Evolutionary conservation across 208 protist species (phyloP), one percentile per base, ranked within the genome.

Genomic region (Cochliopodium minus): DNA sequence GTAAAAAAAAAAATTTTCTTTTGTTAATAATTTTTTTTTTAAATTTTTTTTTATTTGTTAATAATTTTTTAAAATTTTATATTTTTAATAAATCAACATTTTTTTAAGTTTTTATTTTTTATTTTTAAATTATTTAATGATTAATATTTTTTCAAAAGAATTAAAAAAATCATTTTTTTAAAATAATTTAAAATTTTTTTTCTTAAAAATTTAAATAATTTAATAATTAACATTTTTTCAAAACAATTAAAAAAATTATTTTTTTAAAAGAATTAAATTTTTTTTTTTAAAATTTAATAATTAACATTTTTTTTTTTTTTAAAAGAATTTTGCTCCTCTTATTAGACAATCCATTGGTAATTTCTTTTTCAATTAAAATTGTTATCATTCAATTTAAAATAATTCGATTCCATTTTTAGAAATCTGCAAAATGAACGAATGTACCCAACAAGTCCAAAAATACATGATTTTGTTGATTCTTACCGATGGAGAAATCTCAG

Each of bases 401-500:
- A 23, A 23, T 17, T 13, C 48, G 2, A 15, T 28, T 26, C 11
- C 0, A 26, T 26, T 28, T 1, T 10, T 30, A 6, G 4, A 17
- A 2, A 32, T 28, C 11, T n/a, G 23, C 0, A 13, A 7, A 23
- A 47, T 47, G 20, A n/a, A n/a, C n/a, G 42, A 47, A 29, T 7
- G 15, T 11, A 47, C 23, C 22, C 42, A 47, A 33, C 17, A 53
- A 29, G 23, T 28, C 15, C 20, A 42, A 38, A 39, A 33, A 2
- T 91, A 91, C 68, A 78, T 72, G 6, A 81, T 91, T 17, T 54
- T 88, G 4, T 38, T 91, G 33, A 85, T 90, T 49, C 53, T 90
- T 28, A 91, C 83, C 1, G 84, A 90, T 58, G 84, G 84, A 34
- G 75, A 72, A 11, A 88, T 86, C 63, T 74, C 62, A 0, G 82